Conservation (phyloP, 805 yeast species). For the Schizosaccharomyces pombe region DNA sequence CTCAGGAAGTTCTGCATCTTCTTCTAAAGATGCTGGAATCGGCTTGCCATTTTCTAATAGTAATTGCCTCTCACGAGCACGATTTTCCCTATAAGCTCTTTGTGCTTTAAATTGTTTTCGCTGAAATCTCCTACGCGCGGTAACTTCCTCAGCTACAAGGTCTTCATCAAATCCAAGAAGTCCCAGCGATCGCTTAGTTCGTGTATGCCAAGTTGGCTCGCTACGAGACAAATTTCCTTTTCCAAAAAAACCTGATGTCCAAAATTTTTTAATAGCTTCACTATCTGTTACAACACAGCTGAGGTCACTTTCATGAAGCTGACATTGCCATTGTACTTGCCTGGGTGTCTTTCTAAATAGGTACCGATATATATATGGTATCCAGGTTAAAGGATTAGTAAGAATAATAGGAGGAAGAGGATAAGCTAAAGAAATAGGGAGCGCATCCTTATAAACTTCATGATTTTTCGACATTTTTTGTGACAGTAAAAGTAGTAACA, state of each 20-base stretch:
- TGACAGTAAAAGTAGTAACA: no score
- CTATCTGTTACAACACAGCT: conserved; percentile 10
- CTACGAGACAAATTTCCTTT: conserved; percentile 74
- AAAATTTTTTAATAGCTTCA: conserved; percentile 31
- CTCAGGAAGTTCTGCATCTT: conserved; percentile 11
- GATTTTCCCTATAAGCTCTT: conserved; percentile 36
- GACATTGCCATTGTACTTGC: conserved; percentile 10
- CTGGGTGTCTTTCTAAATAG: conserved; percentile 9
- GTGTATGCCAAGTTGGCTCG: conserved; percentile 72
- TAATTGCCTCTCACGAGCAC: conserved; percentile 21
- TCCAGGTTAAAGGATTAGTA: conserved; percentile 49
- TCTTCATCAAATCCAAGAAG: conserved; percentile 19
- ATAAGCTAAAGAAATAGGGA: conserved; percentile 8
- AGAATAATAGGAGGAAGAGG: conserved; percentile 30
- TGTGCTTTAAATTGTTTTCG: conserved; percentile 48
- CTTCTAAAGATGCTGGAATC: conserved; percentile 11
- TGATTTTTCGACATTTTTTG: not conserved
- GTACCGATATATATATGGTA: conserved; percentile 20
- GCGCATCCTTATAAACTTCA: conserved; percentile 3
- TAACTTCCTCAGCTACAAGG: conserved; percentile 44
- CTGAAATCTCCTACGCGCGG: conserved; percentile 45
- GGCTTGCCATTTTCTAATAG: conserved; percentile 17
- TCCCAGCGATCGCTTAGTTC: conserved; percentile 32
- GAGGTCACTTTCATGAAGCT: conserved; percentile 6
- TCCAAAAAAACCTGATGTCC: conserved; percentile 83